Evolutionary conservation across 805 yeast genomes (phyloP).

Genomic region (Wickerhamomyces tratensis): DNA sequence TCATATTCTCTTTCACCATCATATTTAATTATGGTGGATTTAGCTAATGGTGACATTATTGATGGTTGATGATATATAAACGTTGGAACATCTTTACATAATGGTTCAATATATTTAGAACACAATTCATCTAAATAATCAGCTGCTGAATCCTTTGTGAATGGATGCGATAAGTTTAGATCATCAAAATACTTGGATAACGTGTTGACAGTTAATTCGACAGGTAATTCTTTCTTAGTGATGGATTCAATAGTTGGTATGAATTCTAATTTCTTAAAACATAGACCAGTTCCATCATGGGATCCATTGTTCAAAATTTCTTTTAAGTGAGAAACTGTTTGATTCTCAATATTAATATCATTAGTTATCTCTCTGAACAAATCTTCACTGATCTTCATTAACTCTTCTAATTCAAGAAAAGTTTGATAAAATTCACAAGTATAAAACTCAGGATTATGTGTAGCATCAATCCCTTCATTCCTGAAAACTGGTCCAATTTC

Average conservation of each 20-base stretch:
- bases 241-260: conserved; percentile 48
- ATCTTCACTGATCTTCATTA: conserved; percentile 55
- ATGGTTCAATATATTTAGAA: conserved; percentile 53
- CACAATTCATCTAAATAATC: conserved; percentile 59
- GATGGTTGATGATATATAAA: conserved; percentile 80
- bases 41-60: conserved; percentile 79
- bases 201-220: conserved; percentile 26
- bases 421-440: conserved; percentile 83
- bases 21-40: conserved; percentile 34
- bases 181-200: conserved; percentile 30
- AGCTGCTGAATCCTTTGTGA: conserved; percentile 34
- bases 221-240: conserved; percentile 43
- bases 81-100: conserved; percentile 48
- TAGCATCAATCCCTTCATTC: conserved; percentile 87
- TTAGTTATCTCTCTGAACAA: conserved; percentile 35
- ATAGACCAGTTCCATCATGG: not conserved
- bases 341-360: conserved; percentile 13
- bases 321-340: not conserved
- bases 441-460: conserved; percentile 93
- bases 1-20: conserved; percentile 23
- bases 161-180: conserved; percentile 20
- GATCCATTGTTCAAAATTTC: no score
- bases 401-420: conserved; percentile 53
- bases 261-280: conserved; percentile 48
- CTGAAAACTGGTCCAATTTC: conserved; percentile 83